A percentile compares a stretch with the other conserved stretches of the same genome.
phyloP scores from a whole-genome alignment of 1,284 basidiomycete genomes.

The Golubevia pallescens region DNA sequence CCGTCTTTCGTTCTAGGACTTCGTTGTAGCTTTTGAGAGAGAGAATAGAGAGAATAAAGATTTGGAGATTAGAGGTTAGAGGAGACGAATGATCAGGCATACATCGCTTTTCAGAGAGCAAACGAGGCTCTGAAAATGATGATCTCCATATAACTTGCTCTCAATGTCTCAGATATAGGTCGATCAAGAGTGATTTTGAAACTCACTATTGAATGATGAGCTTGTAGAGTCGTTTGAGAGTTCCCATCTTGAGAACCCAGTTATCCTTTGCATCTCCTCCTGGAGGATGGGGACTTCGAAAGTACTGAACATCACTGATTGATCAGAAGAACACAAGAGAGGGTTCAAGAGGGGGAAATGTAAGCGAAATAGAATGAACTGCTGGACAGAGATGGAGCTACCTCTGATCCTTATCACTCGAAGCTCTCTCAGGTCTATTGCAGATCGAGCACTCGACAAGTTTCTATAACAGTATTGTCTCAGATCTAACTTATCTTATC shows the following conservation, averaged over 20 bases:
- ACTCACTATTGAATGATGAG: slow-evolving; percentile 78
- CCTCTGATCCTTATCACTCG: no score
- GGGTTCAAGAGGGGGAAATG: background rate
- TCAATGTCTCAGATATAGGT: background rate
- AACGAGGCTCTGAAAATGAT: slow-evolving; percentile 69
- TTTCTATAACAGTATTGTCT: no score
- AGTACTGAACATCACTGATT: background rate
- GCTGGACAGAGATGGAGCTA: no score
- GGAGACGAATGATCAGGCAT: slow-evolving; percentile 70
- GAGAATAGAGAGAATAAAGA: background rate
- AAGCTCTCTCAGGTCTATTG: no score
- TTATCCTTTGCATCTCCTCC: slow-evolving; percentile 70
- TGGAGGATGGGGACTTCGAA: slow-evolving; percentile 31
- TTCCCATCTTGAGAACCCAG: slow-evolving; percentile 84
- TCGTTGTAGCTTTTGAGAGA: slow-evolving; percentile 21
- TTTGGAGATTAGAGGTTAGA: slow-evolving; percentile 77
- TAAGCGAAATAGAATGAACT: background rate
- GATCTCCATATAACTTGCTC: background rate
- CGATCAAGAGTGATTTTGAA: background rate
- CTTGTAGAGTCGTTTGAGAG: slow-evolving; percentile 82
- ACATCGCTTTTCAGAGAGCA: slow-evolving; percentile 70
- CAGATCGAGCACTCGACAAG: no score
- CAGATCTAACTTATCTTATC: background rate
- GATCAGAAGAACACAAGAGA: background rate
- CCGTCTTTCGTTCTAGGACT: slow-evolving; percentile 22